A percentile compares a stretch with the other conserved stretches of the same genome.
Evolutionary conservation across 1,284 basidiomycete genomes (phyloP).

Genomic region (Trichosporon faecale): DNA sequence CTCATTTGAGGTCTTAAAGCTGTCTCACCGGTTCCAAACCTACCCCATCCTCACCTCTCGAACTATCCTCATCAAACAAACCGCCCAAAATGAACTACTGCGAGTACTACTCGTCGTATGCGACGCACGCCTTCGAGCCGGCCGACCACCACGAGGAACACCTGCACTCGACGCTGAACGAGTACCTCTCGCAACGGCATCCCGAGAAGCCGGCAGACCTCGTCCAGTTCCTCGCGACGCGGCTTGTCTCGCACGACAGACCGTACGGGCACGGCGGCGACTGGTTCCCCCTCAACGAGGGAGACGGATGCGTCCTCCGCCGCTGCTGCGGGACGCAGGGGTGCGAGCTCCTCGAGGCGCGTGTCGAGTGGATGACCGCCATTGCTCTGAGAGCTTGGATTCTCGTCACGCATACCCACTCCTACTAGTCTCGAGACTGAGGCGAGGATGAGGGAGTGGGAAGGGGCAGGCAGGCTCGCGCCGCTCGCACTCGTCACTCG

Average conservation of each 20-base stretch:
- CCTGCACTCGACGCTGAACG: constrained; percentile 30
- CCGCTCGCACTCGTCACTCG: too few species aligned
- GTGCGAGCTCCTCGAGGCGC: not conserved
- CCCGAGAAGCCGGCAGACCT: constrained; percentile 28
- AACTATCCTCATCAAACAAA: too few species aligned
- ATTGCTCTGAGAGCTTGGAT: not conserved
- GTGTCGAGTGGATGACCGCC: not conserved
- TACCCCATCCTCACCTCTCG: not conserved
- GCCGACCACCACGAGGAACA: constrained; percentile 5
- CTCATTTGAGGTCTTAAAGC: not conserved
- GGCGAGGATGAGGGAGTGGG: not conserved
- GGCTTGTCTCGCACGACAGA: constrained; percentile 33
- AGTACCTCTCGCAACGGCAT: constrained; percentile 31
- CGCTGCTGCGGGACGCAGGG: not conserved
- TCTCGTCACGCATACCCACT: not conserved
- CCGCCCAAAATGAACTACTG: not conserved
- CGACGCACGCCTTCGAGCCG: not conserved
- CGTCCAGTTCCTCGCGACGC: constrained; percentile 33
- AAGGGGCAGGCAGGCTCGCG: too few species aligned
- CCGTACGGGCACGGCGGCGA: constrained; percentile 31
- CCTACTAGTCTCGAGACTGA: not conserved
- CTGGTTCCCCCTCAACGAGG: constrained; percentile 29
- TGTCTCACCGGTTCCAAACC: not conserved
- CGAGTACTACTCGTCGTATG: not conserved
- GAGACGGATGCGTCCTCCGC: not conserved